phyloP scores from a whole-genome alignment of 2,329 filamentous ascomycete genomes.

The Hymenoscyphus albidus region DNA sequence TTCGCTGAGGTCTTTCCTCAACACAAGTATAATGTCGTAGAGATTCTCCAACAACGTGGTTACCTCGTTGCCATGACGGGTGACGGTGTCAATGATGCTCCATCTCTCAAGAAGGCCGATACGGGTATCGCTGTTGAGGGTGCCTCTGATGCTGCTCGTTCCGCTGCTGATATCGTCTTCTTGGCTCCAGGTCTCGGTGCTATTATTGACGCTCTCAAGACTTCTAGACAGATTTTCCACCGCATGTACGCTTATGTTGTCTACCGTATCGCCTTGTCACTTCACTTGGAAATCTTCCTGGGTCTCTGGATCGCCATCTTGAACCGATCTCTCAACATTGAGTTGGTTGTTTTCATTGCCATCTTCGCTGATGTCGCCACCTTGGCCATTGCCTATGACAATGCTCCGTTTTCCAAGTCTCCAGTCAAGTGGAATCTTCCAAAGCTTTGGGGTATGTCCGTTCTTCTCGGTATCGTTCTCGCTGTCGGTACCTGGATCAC shows the following conservation, averaged over 20 bases:
- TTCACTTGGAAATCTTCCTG: conserved; percentile 88
- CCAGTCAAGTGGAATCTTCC: conserved; percentile 95
- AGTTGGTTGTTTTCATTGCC: conserved; percentile 88
- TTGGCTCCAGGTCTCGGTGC: conserved; percentile 85
- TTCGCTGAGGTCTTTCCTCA: conserved; percentile 94
- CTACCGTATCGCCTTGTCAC: conserved; percentile 88
- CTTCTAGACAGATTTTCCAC: conserved; percentile 91
- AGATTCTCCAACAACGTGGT: conserved; percentile 89
- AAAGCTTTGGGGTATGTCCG: conserved; percentile 90
- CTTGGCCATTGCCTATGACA: conserved; percentile 89
- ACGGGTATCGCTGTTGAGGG: conserved; percentile 94
- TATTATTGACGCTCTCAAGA: conserved; percentile 90
- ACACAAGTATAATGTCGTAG: conserved; percentile 92
- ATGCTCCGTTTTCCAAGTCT: conserved; percentile 78
- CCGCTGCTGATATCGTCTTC: conserved; percentile 91
- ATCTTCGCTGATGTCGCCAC: conserved; percentile 94
- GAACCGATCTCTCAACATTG: conserved; percentile 78
- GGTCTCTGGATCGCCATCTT: conserved; percentile 88
- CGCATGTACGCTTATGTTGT: conserved; percentile 96
- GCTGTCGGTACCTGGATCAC: conserved; percentile 85
- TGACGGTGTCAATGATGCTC: conserved; percentile 92
- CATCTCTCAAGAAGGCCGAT: conserved; percentile 91
- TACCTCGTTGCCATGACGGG: conserved; percentile 95
- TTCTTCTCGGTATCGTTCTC: conserved; percentile 76
- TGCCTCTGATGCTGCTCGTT: conserved; percentile 84